A percentile compares a stretch with the other conserved stretches of the same genome.
phyloP scores from a whole-genome alignment of 495 filamentous ascomycete genomes.

The Jackrogersella multiformis region DNA sequence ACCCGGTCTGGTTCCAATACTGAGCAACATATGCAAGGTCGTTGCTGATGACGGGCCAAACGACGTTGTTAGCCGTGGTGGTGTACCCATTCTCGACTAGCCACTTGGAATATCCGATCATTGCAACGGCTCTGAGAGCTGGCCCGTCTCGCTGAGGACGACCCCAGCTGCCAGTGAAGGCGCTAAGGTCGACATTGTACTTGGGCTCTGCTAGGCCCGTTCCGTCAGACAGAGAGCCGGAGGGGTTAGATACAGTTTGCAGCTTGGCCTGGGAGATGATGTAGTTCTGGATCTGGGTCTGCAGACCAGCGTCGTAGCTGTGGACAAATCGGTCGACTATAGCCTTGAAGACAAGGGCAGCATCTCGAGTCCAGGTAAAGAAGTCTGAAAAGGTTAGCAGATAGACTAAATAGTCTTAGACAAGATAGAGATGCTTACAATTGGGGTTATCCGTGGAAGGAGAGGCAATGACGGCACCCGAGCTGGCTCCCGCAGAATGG shows the following conservation, averaged over 20 bases:
- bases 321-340: slow-evolving; percentile 67
- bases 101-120: slow-evolving; percentile 59
- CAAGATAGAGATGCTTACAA: slow-evolving; percentile 57
- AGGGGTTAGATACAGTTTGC: slow-evolving; percentile 69
- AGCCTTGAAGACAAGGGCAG: slow-evolving; percentile 69
- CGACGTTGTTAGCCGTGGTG: slow-evolving; percentile 49
- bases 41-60: slow-evolving; percentile 73
- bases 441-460: slow-evolving; percentile 67
- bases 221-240: slow-evolving; percentile 60
- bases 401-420: too few relatives aligned
- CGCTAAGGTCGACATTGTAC: slow-evolving; percentile 66
- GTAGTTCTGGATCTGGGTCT: slow-evolving; percentile 65
- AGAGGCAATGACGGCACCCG: slow-evolving; percentile 69
- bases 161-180: slow-evolving; percentile 72
- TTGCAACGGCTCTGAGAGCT: slow-evolving; percentile 71
- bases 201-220: slow-evolving; percentile 69
- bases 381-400: slow-evolving; percentile 52
- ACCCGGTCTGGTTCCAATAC: slow-evolving; percentile 76
- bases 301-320: slow-evolving; percentile 60
- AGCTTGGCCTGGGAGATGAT: slow-evolving; percentile 67
- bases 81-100: slow-evolving; percentile 59
- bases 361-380: slow-evolving; percentile 79
- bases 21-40: slow-evolving; percentile 75
- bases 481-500: slow-evolving; percentile 53
- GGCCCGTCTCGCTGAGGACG: slow-evolving; percentile 78